These are phyloP conservation scores for Plasmodium reichenowi DNA, from an alignment of 169 alveolate species.

Conservation along the genomic window DNA sequence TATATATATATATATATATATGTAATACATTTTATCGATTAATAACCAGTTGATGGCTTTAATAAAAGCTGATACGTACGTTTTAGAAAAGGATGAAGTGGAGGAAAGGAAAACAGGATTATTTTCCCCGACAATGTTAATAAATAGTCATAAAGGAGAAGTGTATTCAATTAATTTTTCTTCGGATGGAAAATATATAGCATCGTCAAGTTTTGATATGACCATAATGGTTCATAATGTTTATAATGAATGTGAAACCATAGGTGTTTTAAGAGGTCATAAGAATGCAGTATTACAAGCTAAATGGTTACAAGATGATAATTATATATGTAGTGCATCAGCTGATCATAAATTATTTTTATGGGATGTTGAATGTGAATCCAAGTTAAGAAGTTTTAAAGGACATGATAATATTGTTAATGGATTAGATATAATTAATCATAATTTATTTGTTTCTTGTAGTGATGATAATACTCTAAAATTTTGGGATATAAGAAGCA, in stretches of 20 bases:
- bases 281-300: slow-evolving; percentile 90
- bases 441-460: slow-evolving; percentile 83
- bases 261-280: slow-evolving; percentile 89
- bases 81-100: background rate
- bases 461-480: slow-evolving; percentile 89
- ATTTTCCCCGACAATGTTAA: slow-evolving; percentile 81
- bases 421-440: slow-evolving; percentile 71
- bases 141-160: slow-evolving; percentile 89
- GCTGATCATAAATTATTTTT: slow-evolving; percentile 89
- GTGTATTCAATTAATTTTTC: slow-evolving; percentile 88
- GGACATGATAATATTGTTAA: slow-evolving; percentile 37
- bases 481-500: slow-evolving; percentile 88
- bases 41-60: background rate
- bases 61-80: slow-evolving; percentile 2
- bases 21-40: too few relatives aligned
- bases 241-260: slow-evolving; percentile 88
- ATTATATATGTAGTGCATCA: slow-evolving; percentile 86
- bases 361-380: slow-evolving; percentile 89
- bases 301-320: slow-evolving; percentile 83
- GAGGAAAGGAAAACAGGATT: slow-evolving; percentile 59
- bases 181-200: slow-evolving; percentile 87
- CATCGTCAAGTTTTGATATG: slow-evolving; percentile 88
- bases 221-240: slow-evolving; percentile 82
- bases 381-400: slow-evolving; percentile 82
- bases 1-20: too few relatives aligned